phyloP scores from a whole-genome alignment of 2,329 filamentous ascomycete genomes.

The Sporothrix curviconia region DNA sequence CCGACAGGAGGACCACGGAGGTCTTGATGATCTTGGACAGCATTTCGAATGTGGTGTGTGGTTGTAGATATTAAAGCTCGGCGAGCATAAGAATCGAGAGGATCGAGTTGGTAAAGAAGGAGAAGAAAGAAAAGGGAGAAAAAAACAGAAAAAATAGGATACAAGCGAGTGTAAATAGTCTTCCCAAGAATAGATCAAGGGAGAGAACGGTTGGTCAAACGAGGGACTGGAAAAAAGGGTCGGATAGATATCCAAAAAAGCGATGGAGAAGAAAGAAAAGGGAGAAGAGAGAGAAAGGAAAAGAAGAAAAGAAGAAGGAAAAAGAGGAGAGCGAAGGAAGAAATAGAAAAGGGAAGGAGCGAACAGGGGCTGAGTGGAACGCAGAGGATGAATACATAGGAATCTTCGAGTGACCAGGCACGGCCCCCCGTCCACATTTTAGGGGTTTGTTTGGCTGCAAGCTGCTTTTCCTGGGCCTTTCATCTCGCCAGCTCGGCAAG shows the following conservation, averaged over 20 bases:
- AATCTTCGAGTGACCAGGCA: conserved; percentile 4
- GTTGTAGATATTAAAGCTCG: conserved; percentile 2
- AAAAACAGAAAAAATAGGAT: background rate
- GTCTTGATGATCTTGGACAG: conserved; percentile 41
- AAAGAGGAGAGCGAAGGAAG: background rate
- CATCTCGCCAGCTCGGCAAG: conserved; percentile 7
- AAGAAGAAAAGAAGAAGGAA: background rate
- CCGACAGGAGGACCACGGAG: conserved; percentile 41
- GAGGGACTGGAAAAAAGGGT: conserved; percentile 13
- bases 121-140: background rate
- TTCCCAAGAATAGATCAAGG: no score
- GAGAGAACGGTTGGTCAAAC: background rate
- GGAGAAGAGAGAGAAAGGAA: background rate
- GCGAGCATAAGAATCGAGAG: background rate
- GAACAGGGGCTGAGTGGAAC: background rate
- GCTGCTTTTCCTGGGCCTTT: background rate
- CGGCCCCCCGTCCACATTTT: background rate
- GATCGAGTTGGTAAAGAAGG: background rate
- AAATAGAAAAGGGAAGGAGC: background rate
- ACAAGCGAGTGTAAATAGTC: conserved; percentile 9
- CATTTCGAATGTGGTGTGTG: conserved; percentile 28
- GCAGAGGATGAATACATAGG: conserved; percentile 10
- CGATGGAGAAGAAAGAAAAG: background rate
- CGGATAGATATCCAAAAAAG: conserved; percentile 2
- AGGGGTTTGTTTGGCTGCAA: background rate